Percentiles rank a stretch among this genome's conserved stretches.
Conservation (phyloP, 106 monocot genomes). For the Phalaenopsis aphrodite region DNA sequence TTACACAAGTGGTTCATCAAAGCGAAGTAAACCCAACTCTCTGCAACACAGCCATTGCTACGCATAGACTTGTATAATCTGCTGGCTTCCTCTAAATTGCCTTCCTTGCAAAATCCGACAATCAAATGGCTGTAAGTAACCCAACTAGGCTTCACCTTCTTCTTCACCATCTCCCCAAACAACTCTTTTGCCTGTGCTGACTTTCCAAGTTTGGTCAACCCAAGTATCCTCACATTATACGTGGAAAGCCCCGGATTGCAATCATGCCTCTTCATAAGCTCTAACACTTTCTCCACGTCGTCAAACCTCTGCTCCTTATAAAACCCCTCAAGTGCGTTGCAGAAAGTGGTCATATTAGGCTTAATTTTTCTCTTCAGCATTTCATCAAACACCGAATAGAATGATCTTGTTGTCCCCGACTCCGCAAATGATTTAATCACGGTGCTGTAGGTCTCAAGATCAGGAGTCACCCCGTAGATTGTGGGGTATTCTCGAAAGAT, state of each 20-base stretch:
- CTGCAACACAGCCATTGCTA: constrained; percentile 29
- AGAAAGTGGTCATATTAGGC: constrained; percentile 63
- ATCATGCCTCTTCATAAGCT: constrained; percentile 59
- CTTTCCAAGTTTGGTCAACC: constrained; percentile 57
- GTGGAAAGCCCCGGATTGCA: constrained; percentile 25
- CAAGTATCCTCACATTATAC: constrained; percentile 56
- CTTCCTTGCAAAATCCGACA: constrained; percentile 66
- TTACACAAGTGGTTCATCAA: constrained; percentile 57
- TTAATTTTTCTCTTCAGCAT: constrained; percentile 49
- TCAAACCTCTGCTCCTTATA: constrained; percentile 55
- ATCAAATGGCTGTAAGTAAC: constrained; percentile 62
- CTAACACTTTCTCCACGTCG: constrained; percentile 49
- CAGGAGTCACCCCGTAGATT: constrained; percentile 29
- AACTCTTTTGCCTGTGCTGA: constrained; percentile 46
- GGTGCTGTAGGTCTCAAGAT: constrained; percentile 65
- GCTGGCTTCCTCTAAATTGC: constrained; percentile 62
- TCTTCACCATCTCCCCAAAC: constrained; percentile 42
- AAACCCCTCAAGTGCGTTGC: constrained; percentile 45
- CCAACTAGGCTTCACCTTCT: constrained; percentile 54
- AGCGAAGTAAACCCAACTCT: constrained; percentile 60
- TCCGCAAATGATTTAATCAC: constrained; percentile 66
- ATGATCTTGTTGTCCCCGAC: constrained; percentile 48
- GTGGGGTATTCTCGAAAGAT: constrained; percentile 42
- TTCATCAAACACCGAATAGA: constrained; percentile 71
- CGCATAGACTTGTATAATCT: constrained; percentile 54